A percentile compares a stretch with the other conserved stretches of the same genome.
Evolutionary conservation across 805 yeast species (phyloP).

Genomic region (Candida caryicola): DNA sequence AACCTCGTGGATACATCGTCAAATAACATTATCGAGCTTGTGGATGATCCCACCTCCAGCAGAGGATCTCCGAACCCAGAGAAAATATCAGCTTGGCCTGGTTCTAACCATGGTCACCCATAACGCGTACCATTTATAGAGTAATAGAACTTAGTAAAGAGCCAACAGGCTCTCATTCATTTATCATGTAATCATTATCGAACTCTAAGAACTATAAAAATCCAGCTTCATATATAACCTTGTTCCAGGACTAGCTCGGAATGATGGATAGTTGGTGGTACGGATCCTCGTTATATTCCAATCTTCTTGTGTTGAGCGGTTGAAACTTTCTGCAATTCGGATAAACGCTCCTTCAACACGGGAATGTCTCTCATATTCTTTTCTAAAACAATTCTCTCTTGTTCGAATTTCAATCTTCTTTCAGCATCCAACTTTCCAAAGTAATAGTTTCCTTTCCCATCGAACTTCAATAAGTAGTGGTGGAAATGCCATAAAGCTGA

Average conservation of each 20-base stretch:
- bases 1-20: slow-evolving; percentile 11
- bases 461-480: slow-evolving; percentile 74
- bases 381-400: slow-evolving; percentile 71
- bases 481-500: slow-evolving; percentile 93
- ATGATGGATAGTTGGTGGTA: too few species aligned
- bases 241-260: too few species aligned
- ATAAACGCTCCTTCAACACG: slow-evolving; percentile 60
- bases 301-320: slow-evolving; percentile 34
- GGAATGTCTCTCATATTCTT: slow-evolving; percentile 69
- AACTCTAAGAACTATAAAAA: too few species aligned
- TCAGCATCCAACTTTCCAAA: slow-evolving; percentile 67
- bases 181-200: too few species aligned
- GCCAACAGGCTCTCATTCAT: too few species aligned
- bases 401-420: slow-evolving; percentile 69
- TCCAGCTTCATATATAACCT: too few species aligned
- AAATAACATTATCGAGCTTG: slow-evolving; percentile 13
- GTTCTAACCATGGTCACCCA: slow-evolving; percentile 66
- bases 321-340: slow-evolving; percentile 56
- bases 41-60: slow-evolving; percentile 18
- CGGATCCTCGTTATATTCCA: too few species aligned
- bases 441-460: slow-evolving; percentile 72
- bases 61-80: slow-evolving; percentile 34
- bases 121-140: slow-evolving; percentile 8
- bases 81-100: slow-evolving; percentile 59
- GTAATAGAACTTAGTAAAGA: too few species aligned